A percentile compares a stretch with the other conserved stretches of the same genome.
These are phyloP conservation scores for Colletotrichum magnum DNA, from an alignment of 2,329 filamentous ascomycete genomes.

Conservation along the genomic window DNA sequence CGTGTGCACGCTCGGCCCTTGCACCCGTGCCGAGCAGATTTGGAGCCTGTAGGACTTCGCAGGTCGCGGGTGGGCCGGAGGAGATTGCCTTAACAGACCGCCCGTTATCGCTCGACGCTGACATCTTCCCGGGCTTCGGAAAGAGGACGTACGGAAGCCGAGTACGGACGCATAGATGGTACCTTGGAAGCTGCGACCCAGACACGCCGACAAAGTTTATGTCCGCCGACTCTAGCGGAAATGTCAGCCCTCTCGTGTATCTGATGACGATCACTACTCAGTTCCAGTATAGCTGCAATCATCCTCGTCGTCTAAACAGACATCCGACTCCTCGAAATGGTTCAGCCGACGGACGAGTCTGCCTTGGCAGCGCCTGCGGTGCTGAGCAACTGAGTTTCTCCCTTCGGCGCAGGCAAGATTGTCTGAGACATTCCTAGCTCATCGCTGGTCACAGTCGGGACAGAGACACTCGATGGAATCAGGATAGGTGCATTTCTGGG, in stretches of 20 bases:
- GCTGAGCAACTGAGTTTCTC: neutral
- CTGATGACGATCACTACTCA: constrained; percentile 14
- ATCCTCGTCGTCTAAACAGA: neutral
- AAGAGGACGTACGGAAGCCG: neutral
- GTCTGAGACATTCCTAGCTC: constrained; percentile 8
- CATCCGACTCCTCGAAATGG: neutral
- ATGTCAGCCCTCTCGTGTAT: neutral
- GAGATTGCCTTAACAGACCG: constrained; percentile 9
- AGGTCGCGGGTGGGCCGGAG: neutral
- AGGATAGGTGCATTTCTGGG: constrained; percentile 12
- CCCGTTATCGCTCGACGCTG: neutral
- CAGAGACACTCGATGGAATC: constrained; percentile 4
- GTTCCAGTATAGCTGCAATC: neutral
- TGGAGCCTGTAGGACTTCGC: neutral
- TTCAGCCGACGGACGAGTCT: neutral
- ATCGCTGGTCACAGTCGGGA: neutral
- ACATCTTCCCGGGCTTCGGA: constrained; percentile 2
- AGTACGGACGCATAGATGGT: too few species aligned
- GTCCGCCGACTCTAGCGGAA: neutral
- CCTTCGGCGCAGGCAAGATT: neutral
- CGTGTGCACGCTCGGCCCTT: neutral
- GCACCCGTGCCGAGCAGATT: constrained; percentile 5
- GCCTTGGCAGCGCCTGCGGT: constrained; percentile 1
- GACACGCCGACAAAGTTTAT: neutral
- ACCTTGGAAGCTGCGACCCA: neutral